These are phyloP conservation scores for Keqinozyma sinolaborantium DNA, from an alignment of 1,139 yeast genomes.

Conservation along the genomic window DNA sequence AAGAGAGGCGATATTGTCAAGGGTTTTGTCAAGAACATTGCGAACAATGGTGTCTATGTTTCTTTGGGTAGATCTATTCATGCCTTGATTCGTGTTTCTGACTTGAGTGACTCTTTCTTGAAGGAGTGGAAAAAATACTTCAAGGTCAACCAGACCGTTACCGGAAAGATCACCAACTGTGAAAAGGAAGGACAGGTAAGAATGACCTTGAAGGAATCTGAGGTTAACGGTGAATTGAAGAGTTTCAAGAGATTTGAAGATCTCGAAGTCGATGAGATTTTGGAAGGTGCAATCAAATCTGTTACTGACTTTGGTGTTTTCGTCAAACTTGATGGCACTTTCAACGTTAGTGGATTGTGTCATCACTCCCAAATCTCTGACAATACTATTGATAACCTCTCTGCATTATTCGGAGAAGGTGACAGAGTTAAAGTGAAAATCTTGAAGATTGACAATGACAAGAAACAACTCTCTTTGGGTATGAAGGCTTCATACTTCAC, in stretches of 20 bases:
- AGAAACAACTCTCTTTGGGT: constrained; percentile 79
- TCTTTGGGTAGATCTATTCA: constrained; percentile 67
- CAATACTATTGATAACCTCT: constrained; percentile 44
- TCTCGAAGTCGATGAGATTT: constrained; percentile 63
- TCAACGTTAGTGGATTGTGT: constrained; percentile 79
- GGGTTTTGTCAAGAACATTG: constrained; percentile 75
- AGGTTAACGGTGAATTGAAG: constrained; percentile 65
- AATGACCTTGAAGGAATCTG: constrained; percentile 79
- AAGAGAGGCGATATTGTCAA: constrained; percentile 68
- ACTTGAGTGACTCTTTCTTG: constrained; percentile 75
- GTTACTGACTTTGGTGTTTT: constrained; percentile 91
- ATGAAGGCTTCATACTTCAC: constrained; percentile 91
- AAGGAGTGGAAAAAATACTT: constrained; percentile 86
- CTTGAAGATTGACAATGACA: constrained; percentile 56
- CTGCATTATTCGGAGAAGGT: constrained; percentile 74
- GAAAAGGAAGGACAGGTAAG: constrained; percentile 64
- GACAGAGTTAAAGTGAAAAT: constrained; percentile 86
- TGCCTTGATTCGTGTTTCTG: constrained; percentile 80
- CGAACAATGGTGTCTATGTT: constrained; percentile 77
- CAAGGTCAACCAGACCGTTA: constrained; percentile 68
- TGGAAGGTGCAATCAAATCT: constrained; percentile 75
- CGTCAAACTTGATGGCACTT: constrained; percentile 72
- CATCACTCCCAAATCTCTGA: constrained; percentile 88
- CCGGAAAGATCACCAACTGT: constrained; percentile 67
- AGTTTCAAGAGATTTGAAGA: constrained; percentile 60